Conservation (phyloP, 2,329 filamentous ascomycete genomes). For the Hansfordia pulvinata region DNA sequence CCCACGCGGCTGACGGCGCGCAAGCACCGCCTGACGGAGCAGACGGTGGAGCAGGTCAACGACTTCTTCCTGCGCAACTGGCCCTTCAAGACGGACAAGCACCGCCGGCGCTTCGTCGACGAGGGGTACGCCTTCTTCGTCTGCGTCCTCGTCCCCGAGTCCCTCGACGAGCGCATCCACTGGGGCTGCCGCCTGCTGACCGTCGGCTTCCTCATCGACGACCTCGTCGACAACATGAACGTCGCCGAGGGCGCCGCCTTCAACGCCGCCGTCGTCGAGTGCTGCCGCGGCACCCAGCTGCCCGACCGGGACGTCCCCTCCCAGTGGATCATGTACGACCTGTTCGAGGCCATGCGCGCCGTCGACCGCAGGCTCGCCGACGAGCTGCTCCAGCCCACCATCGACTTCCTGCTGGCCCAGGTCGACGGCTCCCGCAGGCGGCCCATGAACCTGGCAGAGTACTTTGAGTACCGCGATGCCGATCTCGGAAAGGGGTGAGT, state of each 20-base stretch:
- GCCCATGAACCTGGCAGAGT: conserved; percentile 6
- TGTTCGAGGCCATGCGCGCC: conserved; percentile 1
- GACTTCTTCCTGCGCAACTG: conserved; percentile 2
- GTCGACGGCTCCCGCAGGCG: conserved; percentile 11
- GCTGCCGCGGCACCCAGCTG: neutral
- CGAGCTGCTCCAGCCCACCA: conserved; percentile 24
- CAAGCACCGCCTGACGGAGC: neutral
- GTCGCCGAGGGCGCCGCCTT: conserved; percentile 1
- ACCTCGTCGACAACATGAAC: conserved; percentile 1
- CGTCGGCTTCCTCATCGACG: conserved; percentile 1
- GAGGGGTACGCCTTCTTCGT: conserved; percentile 2
- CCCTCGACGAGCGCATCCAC: conserved; percentile 2
- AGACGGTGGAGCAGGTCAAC: neutral
- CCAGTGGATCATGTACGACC: conserved; percentile 1
- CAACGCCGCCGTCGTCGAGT: conserved; percentile 1
- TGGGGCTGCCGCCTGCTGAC: conserved; percentile 3
- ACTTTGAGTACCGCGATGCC: neutral
- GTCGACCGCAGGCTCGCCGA: conserved; percentile 25
- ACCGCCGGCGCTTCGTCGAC: conserved; percentile 3
- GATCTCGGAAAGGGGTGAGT: conserved; percentile 1
- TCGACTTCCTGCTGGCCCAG: conserved; percentile 23
- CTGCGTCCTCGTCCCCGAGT: conserved; percentile 1
- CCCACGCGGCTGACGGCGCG: neutral
- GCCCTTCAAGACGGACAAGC: conserved; percentile 3
- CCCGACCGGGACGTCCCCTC: neutral